Base-by-base conservation (phyloP, 495 filamentous ascomycete genomes). In the Penicillium daleae region DNA sequence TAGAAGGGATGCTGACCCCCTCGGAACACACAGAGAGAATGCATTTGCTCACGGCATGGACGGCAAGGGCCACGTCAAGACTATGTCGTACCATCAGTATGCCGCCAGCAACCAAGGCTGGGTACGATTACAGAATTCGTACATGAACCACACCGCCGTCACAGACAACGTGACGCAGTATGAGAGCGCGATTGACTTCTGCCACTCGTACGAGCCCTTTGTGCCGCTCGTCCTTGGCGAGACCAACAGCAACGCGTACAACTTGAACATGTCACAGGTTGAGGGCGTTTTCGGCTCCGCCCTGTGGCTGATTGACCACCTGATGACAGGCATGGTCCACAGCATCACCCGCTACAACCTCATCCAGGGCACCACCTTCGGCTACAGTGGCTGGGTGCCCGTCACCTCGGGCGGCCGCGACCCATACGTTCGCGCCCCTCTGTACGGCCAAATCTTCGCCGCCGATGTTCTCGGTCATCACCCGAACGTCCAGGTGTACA, bases 311-410 rank as follows among this genome's bases (percentile, higher is more conserved):
- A 32, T 32, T 8, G 29, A 32, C 29, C 29, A 32, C 29, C 29
- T 32, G 29, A 32, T 32, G 29, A 32, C 29, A 32, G 65, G 19
- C 29, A 37, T 21, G 6, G 6, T 19, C 53, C 22, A 65, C 60
- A 61, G 51, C 39, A 67, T 67, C 15, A 60, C 60, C 46, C 65
- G 65, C 4, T 63, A 63, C 57, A 67, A 67, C 26, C 37, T 67
- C 12, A 67, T 67, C 33, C 65, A 67, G 56, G 65, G 65, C 44
- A 67, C 65, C 12, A 67, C 57, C 3, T 67, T 67, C 42, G 65
- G 65, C n/a, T 67, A 67, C 31, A 31, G 60, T 7, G 60, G 29
- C 21, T 67, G 60, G 65, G 49, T 63, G 10, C 61, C 62, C 6
- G 55, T 62, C 13, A 49, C 50, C 40, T 51, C 53, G 21, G 56